Percentiles rank a stretch among this genome's conserved stretches.
Conservation (phyloP, 2,329 filamentous ascomycete species). For the Reticulascus tulasneorum region DNA sequence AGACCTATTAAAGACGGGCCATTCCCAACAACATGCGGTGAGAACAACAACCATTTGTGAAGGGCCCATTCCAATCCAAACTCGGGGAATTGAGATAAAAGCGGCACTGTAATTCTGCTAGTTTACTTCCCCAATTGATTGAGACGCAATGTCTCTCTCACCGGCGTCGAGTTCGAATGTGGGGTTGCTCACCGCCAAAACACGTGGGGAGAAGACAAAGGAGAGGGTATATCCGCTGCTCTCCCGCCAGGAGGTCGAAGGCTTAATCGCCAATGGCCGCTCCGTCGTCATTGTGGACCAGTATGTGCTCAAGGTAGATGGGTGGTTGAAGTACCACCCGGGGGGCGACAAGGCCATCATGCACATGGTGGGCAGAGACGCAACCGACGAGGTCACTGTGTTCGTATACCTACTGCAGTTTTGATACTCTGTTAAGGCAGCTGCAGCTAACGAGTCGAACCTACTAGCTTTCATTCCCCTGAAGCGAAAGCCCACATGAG, state of each 20-base stretch:
- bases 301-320: slow-evolving; percentile 80
- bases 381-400: slow-evolving; percentile 90
- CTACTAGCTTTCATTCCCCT: slow-evolving; percentile 71
- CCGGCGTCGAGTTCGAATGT: too few relatives aligned
- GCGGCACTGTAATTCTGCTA: too few relatives aligned
- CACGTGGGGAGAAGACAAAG: neutral
- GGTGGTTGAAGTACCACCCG: slow-evolving; percentile 86
- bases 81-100: too few relatives aligned
- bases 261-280: slow-evolving; percentile 75
- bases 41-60: too few relatives aligned
- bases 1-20: too few relatives aligned
- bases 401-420: slow-evolving; percentile 51
- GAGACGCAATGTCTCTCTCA: too few relatives aligned
- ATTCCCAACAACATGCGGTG: too few relatives aligned
- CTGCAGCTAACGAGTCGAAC: slow-evolving; percentile 10
- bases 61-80: too few relatives aligned
- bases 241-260: slow-evolving; percentile 59
- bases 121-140: too few relatives aligned
- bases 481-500: slow-evolving; percentile 75
- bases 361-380: slow-evolving; percentile 92
- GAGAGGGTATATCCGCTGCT: slow-evolving; percentile 7
- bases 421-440: too few relatives aligned
- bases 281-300: slow-evolving; percentile 77
- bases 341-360: slow-evolving; percentile 86
- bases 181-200: too few relatives aligned